A percentile compares a stretch with the other conserved stretches of the same genome.
These are phyloP conservation scores for Exophiala viscosa DNA, from an alignment of 2,329 filamentous ascomycete genomes.

Conservation along the genomic window DNA sequence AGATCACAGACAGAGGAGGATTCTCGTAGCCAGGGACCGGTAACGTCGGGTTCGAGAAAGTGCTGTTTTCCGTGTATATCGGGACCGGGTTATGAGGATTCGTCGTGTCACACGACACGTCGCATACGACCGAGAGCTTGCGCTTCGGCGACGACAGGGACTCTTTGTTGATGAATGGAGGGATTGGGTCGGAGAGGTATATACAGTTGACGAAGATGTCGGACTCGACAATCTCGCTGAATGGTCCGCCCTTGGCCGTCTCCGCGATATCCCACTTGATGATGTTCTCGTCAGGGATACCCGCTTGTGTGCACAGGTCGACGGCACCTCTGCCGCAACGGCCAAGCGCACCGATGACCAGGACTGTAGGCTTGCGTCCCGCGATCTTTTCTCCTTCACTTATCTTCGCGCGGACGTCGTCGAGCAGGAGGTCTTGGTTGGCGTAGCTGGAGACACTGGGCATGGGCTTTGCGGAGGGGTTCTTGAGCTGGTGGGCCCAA, in stretches of 20 bases:
- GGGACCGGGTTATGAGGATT: conserved; percentile 56
- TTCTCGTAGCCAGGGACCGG: conserved; percentile 60
- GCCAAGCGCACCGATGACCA: conserved; percentile 73
- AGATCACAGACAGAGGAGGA: conserved; percentile 72
- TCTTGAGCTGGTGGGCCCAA: conserved; percentile 64
- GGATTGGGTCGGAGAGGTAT: conserved; percentile 74
- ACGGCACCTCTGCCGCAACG: conserved; percentile 83
- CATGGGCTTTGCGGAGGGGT: conserved; percentile 63
- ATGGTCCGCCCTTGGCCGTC: conserved; percentile 72
- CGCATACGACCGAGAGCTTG: conserved; percentile 74
- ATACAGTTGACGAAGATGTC: conserved; percentile 86
- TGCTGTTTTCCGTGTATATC: conserved; percentile 79
- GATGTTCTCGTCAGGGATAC: conserved; percentile 66
- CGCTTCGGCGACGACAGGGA: conserved; percentile 65
- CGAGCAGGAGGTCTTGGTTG: conserved; percentile 70
- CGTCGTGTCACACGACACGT: conserved; percentile 54
- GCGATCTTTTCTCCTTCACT: conserved; percentile 63
- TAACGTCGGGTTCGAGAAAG: conserved; percentile 84
- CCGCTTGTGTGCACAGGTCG: conserved; percentile 71
- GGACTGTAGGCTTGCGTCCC: conserved; percentile 65
- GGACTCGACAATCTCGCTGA: conserved; percentile 68
- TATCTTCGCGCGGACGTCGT: conserved; percentile 69
- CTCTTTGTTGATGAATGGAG: conserved; percentile 72
- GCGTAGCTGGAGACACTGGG: conserved; percentile 62
- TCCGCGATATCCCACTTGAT: conserved; percentile 74